phyloP scores from a whole-genome alignment of 1,284 basidiomycete species.

The Phaffia rhodozyma region DNA sequence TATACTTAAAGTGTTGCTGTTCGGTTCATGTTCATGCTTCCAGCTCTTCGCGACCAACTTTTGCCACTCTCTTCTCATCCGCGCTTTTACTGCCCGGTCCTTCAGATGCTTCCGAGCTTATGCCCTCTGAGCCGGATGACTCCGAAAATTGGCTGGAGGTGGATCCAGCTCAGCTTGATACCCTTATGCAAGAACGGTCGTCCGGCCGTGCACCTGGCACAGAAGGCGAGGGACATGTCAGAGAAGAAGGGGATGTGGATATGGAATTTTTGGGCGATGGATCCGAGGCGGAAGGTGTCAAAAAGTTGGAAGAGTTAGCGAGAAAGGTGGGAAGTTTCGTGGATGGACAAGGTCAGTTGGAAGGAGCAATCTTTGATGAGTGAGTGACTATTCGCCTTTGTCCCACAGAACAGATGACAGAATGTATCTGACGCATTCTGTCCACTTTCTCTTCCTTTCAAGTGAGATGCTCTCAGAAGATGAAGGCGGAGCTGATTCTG shows the following conservation, averaged over 20 bases:
- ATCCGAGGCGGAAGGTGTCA: slow-evolving; percentile 1
- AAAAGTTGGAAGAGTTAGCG: slow-evolving; percentile 53
- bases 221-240: background rate
- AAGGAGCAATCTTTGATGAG: slow-evolving; percentile 80
- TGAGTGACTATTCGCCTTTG: slow-evolving; percentile 38
- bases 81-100: slow-evolving; percentile 8
- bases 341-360: slow-evolving; percentile 69
- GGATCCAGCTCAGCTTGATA: slow-evolving; percentile 34
- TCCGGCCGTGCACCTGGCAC: background rate
- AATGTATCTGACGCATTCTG: background rate
- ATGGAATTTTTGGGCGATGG: background rate
- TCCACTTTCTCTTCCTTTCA: background rate
- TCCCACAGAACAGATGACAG: no score
- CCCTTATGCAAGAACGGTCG: slow-evolving; percentile 19
- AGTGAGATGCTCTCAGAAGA: slow-evolving; percentile 5
- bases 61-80: slow-evolving; percentile 31
- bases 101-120: background rate
- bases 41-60: slow-evolving; percentile 8
- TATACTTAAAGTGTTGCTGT: background rate
- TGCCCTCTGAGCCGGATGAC: slow-evolving; percentile 26
- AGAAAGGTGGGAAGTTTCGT: slow-evolving; percentile 75
- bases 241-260: background rate
- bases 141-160: slow-evolving; percentile 35
- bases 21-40: background rate
- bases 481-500: background rate